Conservation (phyloP, 495 filamentous ascomycete species). For the Pseudotulostoma volvatum region DNA sequence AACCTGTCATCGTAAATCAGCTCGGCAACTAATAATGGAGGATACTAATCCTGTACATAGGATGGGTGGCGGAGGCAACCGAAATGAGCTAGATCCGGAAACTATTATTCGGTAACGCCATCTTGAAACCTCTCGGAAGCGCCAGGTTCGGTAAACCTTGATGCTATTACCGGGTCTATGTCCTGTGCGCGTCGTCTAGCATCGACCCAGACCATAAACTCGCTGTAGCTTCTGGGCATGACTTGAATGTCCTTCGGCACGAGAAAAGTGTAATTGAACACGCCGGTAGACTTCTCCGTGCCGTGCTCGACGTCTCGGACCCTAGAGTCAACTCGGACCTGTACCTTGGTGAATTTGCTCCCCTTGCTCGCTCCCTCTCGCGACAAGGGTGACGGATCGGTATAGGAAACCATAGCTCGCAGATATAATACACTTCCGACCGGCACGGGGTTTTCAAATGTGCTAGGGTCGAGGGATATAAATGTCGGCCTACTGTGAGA, state of each 20-base stretch:
- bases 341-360: constrained; percentile 45
- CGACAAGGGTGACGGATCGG: constrained; percentile 42
- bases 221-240: constrained; percentile 56
- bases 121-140: no score
- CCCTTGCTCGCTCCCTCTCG: constrained; percentile 17
- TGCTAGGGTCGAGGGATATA: constrained; percentile 60
- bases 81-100: no score
- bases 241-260: constrained; percentile 58
- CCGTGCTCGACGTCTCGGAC: constrained; percentile 68
- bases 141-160: constrained; percentile 19
- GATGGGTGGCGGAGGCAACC: no score
- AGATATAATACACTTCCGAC: constrained; percentile 72
- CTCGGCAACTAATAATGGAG: no score
- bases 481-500: constrained; percentile 62
- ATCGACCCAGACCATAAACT: constrained; percentile 72
- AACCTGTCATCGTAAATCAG: no score
- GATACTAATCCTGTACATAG: no score
- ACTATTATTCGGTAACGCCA: no score
- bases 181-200: constrained; percentile 43
- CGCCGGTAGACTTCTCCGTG: constrained; percentile 55
- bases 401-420: constrained; percentile 61
- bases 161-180: constrained; percentile 20
- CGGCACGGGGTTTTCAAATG: constrained; percentile 71
- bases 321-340: constrained; percentile 60
- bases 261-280: constrained; percentile 75